These are phyloP conservation scores for Yarrowia deformans DNA, from an alignment of 805 yeast genomes.

Conservation along the genomic window DNA sequence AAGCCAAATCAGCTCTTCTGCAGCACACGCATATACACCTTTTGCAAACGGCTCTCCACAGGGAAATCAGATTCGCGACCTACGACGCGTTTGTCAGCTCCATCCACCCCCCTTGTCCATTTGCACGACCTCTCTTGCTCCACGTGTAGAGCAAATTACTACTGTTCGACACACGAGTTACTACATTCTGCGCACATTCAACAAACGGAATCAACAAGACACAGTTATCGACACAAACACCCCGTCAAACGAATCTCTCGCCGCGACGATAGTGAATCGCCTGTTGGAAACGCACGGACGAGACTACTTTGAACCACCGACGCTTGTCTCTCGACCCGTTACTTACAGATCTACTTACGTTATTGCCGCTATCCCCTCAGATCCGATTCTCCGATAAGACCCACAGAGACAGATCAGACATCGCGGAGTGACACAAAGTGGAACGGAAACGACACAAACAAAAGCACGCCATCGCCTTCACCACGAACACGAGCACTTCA, in stretches of 20 bases:
- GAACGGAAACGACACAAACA: too few species aligned
- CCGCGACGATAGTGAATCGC: slow-evolving; percentile 8
- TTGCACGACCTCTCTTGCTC: neutral
- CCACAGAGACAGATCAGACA: neutral
- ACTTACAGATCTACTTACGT: neutral
- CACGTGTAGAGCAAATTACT: slow-evolving; percentile 15
- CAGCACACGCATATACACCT: slow-evolving; percentile 29
- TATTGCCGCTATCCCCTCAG: neutral
- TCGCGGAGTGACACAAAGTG: too few species aligned
- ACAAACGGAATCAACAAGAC: slow-evolving; percentile 6
- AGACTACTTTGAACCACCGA: too few species aligned
- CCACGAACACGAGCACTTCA: neutral
- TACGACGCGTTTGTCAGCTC: neutral
- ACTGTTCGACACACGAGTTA: neutral
- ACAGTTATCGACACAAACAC: neutral
- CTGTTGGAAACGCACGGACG: neutral
- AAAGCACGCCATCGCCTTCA: too few species aligned
- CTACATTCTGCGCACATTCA: neutral
- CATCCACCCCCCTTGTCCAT: neutral
- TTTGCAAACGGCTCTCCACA: neutral
- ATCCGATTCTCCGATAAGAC: neutral
- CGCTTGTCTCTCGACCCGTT: neutral
- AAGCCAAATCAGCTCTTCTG: slow-evolving; percentile 29
- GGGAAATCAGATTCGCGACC: neutral
- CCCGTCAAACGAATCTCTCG: neutral